phyloP scores from a whole-genome alignment of 1,284 basidiomycete genomes.

The Amylostereum areolatum region DNA sequence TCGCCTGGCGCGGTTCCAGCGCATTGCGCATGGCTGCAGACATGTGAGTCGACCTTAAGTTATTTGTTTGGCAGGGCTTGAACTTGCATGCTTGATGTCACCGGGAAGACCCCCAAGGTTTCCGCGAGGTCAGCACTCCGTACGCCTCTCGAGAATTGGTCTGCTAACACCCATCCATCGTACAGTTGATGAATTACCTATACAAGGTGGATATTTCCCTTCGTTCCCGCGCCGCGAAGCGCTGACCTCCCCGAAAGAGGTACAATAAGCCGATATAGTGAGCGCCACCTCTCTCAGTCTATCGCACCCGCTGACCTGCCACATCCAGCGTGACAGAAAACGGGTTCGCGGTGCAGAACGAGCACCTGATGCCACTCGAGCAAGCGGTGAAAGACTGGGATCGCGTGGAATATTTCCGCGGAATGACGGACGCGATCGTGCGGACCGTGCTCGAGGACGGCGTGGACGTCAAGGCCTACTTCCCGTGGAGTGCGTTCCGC shows the following conservation, averaged over 20 bases:
- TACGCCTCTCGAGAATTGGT: neutral
- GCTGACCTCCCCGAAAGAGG: constrained; percentile 16
- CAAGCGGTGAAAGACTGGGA: constrained; percentile 60
- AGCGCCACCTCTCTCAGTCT: constrained; percentile 12
- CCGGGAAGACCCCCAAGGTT: constrained; percentile 48
- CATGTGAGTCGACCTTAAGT: constrained; percentile 34
- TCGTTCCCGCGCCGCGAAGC: neutral
- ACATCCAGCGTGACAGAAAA: constrained; percentile 58
- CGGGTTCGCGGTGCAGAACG: constrained; percentile 68
- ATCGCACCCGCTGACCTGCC: neutral
- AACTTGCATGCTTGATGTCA: constrained; percentile 7
- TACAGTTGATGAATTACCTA: constrained; percentile 60
- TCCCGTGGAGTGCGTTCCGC: constrained; percentile 56
- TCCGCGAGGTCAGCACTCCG: constrained; percentile 43
- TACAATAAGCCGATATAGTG: constrained; percentile 67
- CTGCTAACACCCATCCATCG: constrained; percentile 21
- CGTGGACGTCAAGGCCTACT: constrained; percentile 63
- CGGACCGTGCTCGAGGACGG: constrained; percentile 60
- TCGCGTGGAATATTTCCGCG: constrained; percentile 64
- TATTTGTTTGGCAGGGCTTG: constrained; percentile 32
- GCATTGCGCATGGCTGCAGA: constrained; percentile 58
- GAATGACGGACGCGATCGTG: constrained; percentile 52
- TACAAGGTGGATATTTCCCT: constrained; percentile 42
- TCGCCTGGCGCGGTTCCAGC: constrained; percentile 26
- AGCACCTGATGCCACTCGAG: constrained; percentile 44